Base-by-base conservation (phyloP, 495 filamentous ascomycete species). In the Parmelia sp. region DNA sequence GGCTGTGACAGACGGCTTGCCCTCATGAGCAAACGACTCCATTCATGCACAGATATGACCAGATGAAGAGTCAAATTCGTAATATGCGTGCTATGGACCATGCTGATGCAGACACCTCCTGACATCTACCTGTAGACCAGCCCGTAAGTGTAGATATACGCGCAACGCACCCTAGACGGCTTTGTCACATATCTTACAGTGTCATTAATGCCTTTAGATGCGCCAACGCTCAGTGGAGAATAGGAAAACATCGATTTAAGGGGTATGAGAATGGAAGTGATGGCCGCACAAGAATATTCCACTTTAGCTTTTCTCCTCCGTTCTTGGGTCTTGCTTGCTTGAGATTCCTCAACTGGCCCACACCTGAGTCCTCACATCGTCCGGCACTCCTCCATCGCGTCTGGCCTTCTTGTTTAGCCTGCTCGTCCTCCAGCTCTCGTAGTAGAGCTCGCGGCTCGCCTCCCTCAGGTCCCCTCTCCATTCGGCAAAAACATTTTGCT, bases 391-490 rank as follows among this genome's bases (percentile, higher is more conserved):
- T 29, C 44, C 68, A 56, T 66, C 68, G 64, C 71, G 72, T 63
- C 76, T 74, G 27, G 61, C 37, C 23, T 68, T 63, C n/a, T 61
- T 74, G 55, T 82, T 80, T 66, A 90, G 74, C 53, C 88, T 83
- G 69, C 81, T 83, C 39, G 88, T 97, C 76, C 94, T 85, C 94
- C 94, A 98, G 68, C 90, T 86, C 75, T 98, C 94, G 68, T 98
- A 98, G 90, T 92, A 97, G 64, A 90, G 79, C 76, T 96, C 91
- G 59, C 91, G 84, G 75, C 91, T 96, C 47, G 90, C 90, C 75
- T 96, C 92, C 55, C 93, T 88, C 66, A 98, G 80, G 71, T 98
- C 94, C 21, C 82, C 83, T 51, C 92, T 83, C 94, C 94, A 98
- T 71, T 97, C 95, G 70, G 76, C 86, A 73, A 98, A 98, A 27